Conservation (phyloP, 1,284 basidiomycete genomes). For the Tilletia setariae region DNA sequence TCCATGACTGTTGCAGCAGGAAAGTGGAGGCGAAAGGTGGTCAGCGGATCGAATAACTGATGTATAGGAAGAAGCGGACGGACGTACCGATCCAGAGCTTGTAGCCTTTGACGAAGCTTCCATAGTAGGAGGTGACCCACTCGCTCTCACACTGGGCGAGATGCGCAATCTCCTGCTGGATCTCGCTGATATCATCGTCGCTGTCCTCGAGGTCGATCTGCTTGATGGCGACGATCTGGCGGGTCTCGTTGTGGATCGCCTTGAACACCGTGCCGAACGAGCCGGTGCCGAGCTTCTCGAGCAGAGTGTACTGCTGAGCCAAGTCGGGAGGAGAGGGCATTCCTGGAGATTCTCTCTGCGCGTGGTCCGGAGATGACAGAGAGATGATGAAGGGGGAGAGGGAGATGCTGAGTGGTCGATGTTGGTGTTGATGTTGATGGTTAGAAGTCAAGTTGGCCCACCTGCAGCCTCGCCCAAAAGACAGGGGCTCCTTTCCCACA, state of each 20-base stretch:
- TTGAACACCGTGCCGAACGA: slow-evolving; percentile 97
- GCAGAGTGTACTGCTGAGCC: slow-evolving; percentile 70
- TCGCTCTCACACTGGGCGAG: slow-evolving; percentile 92
- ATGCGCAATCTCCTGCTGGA: slow-evolving; percentile 95
- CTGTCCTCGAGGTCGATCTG: slow-evolving; percentile 69
- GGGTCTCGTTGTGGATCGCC: slow-evolving; percentile 80
- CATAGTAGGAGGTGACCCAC: slow-evolving; percentile 93
- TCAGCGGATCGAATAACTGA: not conserved
- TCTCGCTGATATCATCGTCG: slow-evolving; percentile 57
- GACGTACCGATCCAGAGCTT: slow-evolving; percentile 81
- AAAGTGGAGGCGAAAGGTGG: slow-evolving; percentile 2
- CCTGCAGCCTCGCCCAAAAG: too few relatives aligned
- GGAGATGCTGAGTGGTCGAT: slow-evolving; percentile 7
- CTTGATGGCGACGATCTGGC: slow-evolving; percentile 93
- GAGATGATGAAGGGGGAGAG: not conserved
- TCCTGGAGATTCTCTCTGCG: not conserved
- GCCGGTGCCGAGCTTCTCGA: slow-evolving; percentile 95
- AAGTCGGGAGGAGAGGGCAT: slow-evolving; percentile 10
- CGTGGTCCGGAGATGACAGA: not conserved
- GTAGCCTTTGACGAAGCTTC: slow-evolving; percentile 91
- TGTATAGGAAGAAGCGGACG: not conserved
- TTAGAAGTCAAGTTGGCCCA: not conserved
- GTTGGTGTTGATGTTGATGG: slow-evolving; percentile 7
- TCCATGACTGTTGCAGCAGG: slow-evolving; percentile 78
- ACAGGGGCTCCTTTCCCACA: too few relatives aligned